A percentile compares a stretch with the other conserved stretches of the same genome.
phyloP scores from a whole-genome alignment of 2,329 filamentous ascomycete species.

The Colletotrichum echinochloae region DNA sequence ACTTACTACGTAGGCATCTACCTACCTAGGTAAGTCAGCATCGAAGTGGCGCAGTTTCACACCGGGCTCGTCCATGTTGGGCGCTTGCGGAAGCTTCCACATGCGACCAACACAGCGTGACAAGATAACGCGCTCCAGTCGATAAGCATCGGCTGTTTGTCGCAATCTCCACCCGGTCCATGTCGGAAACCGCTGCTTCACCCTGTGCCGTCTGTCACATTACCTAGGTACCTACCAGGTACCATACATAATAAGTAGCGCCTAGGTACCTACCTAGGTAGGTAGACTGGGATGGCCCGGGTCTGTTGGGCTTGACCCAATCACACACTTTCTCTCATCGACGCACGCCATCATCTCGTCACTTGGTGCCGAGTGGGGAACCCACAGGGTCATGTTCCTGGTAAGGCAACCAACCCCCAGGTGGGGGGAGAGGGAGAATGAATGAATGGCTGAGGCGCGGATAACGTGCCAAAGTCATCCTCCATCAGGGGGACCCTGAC shows the following conservation, averaged over 20 bases:
- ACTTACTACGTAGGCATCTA: background rate
- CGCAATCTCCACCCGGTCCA: background rate
- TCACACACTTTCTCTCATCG: slow-evolving; percentile 7
- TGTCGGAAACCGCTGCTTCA: background rate
- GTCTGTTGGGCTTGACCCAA: slow-evolving; percentile 1
- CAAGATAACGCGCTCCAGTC: background rate
- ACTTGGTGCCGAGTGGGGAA: slow-evolving; percentile 17
- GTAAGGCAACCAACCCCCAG: no score
- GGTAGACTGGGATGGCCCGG: slow-evolving; percentile 6
- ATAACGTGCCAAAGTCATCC: background rate
- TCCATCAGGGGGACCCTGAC: background rate
- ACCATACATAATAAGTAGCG: no score
- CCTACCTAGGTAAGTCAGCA: background rate
- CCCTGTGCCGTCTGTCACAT: no score
- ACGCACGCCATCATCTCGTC: slow-evolving; percentile 36
- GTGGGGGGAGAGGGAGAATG: no score
- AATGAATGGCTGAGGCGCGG: no score
- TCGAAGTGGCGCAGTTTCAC: background rate
- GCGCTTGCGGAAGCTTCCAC: slow-evolving; percentile 4
- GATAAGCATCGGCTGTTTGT: background rate
- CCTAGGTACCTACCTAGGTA: no score
- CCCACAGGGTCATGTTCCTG: slow-evolving; percentile 9
- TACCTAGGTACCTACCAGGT: no score
- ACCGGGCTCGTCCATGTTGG: background rate
- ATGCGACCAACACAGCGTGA: background rate